Percentiles rank a stretch among this genome's conserved stretches.
Conservation (phyloP, 1,284 basidiomycete species). For the Mycena citricolor region DNA sequence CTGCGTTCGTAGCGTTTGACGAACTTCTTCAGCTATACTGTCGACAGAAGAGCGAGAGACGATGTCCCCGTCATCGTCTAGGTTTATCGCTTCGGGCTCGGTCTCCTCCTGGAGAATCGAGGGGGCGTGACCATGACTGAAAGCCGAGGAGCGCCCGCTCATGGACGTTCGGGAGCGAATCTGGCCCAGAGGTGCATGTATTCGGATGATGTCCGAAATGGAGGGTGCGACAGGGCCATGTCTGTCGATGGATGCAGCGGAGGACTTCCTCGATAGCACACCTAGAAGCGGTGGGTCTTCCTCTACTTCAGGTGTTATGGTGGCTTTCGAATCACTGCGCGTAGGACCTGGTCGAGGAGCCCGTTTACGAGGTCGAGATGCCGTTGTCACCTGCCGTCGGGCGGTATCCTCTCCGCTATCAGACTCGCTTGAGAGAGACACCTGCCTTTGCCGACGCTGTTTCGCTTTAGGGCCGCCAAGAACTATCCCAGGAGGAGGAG, state of each 20-base stretch:
- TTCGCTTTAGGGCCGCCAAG: slow-evolving; percentile 69
- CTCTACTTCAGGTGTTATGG: slow-evolving; percentile 33
- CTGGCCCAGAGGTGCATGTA: slow-evolving; percentile 58
- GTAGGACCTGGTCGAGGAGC: slow-evolving; percentile 37
- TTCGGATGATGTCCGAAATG: slow-evolving; percentile 81
- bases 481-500: slow-evolving; percentile 75
- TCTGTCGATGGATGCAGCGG: no score
- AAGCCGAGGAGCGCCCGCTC: slow-evolving; percentile 45
- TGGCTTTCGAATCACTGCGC: slow-evolving; percentile 43
- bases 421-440: slow-evolving; percentile 38
- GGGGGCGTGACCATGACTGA: slow-evolving; percentile 47
- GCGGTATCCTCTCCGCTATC: slow-evolving; percentile 51
- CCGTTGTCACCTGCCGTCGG: slow-evolving; percentile 30
- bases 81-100: slow-evolving; percentile 46
- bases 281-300: slow-evolving; percentile 18
- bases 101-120: slow-evolving; percentile 50
- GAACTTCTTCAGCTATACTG: slow-evolving; percentile 79
- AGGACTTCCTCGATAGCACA: no score
- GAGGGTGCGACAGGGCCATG: slow-evolving; percentile 59
- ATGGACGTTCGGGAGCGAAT: slow-evolving; percentile 43
- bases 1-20: slow-evolving; percentile 63
- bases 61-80: slow-evolving; percentile 60
- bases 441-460: slow-evolving; percentile 40
- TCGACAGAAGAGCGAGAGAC: slow-evolving; percentile 78
- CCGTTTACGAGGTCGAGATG: slow-evolving; percentile 39